Evolutionary conservation across 768 basidiomycete species (phyloP).

Genomic region (Floccularia luteovirens): DNA sequence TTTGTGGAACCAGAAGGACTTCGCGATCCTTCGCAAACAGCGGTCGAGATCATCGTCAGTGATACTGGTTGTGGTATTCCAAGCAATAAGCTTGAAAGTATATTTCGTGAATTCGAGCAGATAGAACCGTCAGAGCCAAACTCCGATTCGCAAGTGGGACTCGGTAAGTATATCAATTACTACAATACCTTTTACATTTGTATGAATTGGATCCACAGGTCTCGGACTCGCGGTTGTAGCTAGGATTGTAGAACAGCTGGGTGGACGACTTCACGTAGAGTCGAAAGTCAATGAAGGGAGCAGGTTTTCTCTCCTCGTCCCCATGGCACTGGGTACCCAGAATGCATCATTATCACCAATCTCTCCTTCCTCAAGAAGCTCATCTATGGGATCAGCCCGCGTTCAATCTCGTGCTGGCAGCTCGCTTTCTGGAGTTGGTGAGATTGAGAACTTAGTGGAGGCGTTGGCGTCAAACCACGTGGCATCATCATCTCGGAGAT

Average conservation of each 20-base stretch:
- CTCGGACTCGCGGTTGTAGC: conserved; percentile 78
- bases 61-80: conserved; percentile 74
- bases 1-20: conserved; percentile 46
- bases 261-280: conserved; percentile 73
- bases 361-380: conserved; percentile 13
- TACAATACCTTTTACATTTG: background rate
- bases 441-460: conserved; percentile 41
- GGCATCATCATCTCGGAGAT: conserved; percentile 5
- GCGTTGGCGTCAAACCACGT: conserved; percentile 33
- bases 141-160: conserved; percentile 28
- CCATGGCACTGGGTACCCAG: conserved; percentile 38
- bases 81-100: conserved; percentile 56
- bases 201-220: conserved; percentile 22
- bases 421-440: conserved; percentile 12
- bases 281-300: conserved; percentile 62
- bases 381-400: conserved; percentile 14
- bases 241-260: conserved; percentile 71
- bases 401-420: conserved; percentile 18
- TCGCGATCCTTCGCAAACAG: conserved; percentile 33
- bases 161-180: conserved; percentile 27
- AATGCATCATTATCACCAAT: background rate
- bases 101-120: conserved; percentile 77
- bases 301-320: conserved; percentile 65
- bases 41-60: conserved; percentile 61
- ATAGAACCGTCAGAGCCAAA: conserved; percentile 47